Evolutionary conservation across 129 eudicot species (phyloP), one percentile per base, ranked within the genome.

Genomic region (Flaveria trinervia): DNA sequence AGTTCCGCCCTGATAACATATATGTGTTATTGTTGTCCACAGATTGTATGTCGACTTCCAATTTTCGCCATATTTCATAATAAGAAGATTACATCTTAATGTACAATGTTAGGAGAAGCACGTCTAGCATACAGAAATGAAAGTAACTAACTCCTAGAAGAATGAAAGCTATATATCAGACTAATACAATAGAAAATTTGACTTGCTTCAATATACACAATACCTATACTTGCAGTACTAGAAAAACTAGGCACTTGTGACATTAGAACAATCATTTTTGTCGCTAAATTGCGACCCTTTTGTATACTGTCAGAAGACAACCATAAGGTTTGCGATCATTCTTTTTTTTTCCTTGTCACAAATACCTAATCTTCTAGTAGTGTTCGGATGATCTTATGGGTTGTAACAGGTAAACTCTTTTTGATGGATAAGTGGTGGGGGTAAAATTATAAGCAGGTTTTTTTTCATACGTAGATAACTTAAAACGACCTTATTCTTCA

Each of bases 401-500:
- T 0, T 26, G 67, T 61, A 25, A 25, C 12, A 17, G 28, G 18
- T 61, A 26, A 26, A 20, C 17, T 12, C 41, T 11, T 61, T 26
- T 61, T 61, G 67, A 12, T 26, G 43, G 13, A 26, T 25, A 26
- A 61, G 3, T 26, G 18, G 10, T 56, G 67, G 67, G 67, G 7
- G 6, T 25, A 0, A 60, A 26, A 10, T 60, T 60, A 43, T 61
- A 61, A 61, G 67, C 67, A 61, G 14, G 17, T 39, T 25, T 61
- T 61, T 13, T 18, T 26, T 61, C 39, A 13, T 5, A 26, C 26
- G 59, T 9, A 59, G 55, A 17, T 73, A 15, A 68, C 74, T 88
- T 75, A 93, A 77, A 93, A 93, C 72, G 90, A 54, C 28, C 86
- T 82, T 41, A 90, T 61, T 13, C 43, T 26, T 61, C 39, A 13